A percentile compares a stretch with the other conserved stretches of the same genome.
Evolutionary conservation across 257 asterid species (phyloP).

Genomic region (Cinchona pubescens): DNA sequence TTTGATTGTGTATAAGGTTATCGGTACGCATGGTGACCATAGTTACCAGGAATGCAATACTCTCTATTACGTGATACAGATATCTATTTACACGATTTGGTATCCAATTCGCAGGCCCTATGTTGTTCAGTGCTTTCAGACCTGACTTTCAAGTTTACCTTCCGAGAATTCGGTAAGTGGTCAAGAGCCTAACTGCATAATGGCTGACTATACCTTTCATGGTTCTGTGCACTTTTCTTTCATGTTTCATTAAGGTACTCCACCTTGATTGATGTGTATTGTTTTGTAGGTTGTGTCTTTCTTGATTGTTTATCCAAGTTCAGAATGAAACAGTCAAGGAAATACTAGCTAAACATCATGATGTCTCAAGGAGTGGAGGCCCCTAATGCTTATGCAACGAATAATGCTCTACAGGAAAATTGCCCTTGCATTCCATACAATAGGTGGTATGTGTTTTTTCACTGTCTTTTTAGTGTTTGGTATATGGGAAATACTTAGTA

Average conservation of each 20-base stretch:
- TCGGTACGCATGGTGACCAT: too few relatives aligned
- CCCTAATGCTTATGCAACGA: neutral
- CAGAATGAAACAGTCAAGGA: neutral
- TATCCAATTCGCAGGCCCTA: conserved; percentile 6
- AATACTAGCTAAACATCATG: conserved; percentile 13
- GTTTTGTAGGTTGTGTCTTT: conserved; percentile 9
- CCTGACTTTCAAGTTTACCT: neutral
- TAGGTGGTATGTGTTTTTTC: neutral
- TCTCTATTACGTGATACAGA: too few relatives aligned
- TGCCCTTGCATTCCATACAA: conserved; percentile 10
- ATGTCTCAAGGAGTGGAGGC: conserved; percentile 17
- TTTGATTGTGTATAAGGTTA: too few relatives aligned
- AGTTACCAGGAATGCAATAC: too few relatives aligned
- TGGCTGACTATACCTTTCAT: conserved; percentile 6
- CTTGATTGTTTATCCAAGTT: neutral
- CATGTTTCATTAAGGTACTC: neutral
- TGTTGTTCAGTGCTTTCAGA: neutral
- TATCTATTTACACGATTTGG: too few relatives aligned
- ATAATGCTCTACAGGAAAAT: neutral
- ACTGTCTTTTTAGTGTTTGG: neutral
- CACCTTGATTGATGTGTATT: neutral
- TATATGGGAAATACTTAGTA: too few relatives aligned
- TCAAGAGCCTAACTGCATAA: neutral
- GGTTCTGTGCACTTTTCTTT: neutral
- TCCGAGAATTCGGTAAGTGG: neutral